Evolutionary conservation across 2,329 filamentous ascomycete species (phyloP).

Genomic region (Myriangium duriaei): DNA sequence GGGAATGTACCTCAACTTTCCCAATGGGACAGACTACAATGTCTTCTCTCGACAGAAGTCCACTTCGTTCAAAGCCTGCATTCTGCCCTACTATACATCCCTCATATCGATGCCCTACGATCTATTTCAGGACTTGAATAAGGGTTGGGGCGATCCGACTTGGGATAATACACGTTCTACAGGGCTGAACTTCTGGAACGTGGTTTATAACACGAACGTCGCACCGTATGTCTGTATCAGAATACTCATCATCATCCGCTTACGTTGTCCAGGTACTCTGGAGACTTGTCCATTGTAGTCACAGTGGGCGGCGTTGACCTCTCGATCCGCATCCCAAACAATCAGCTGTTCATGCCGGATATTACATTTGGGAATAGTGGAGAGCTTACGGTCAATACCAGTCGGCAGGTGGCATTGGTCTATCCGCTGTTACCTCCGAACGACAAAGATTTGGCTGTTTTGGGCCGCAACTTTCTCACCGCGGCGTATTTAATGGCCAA

Average conservation of each 20-base stretch:
- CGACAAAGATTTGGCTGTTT: neutral
- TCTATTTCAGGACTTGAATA: neutral
- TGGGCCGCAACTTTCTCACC: constrained; percentile 1
- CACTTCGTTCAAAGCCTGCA: constrained; percentile 2
- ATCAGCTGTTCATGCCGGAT: constrained; percentile 4
- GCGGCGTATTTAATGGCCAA: constrained; percentile 2
- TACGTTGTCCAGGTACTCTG: neutral
- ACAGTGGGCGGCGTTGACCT: neutral
- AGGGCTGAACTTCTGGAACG: constrained; percentile 4
- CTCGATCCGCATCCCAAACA: constrained; percentile 1
- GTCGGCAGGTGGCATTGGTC: constrained; percentile 1
- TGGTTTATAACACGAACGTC: neutral
- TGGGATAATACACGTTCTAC: neutral
- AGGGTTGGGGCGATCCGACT: neutral
- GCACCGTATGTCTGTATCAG: constrained; percentile 1
- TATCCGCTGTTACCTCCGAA: neutral
- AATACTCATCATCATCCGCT: neutral
- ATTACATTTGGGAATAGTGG: constrained; percentile 1
- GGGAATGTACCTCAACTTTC: constrained; percentile 1
- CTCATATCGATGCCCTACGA: constrained; percentile 1
- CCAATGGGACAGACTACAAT: neutral
- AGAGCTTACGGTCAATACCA: neutral
- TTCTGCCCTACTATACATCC: constrained; percentile 1
- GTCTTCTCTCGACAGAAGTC: neutral
- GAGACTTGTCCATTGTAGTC: neutral